Base-by-base conservation (phyloP, 805 yeast species). In the Starmerella apis region DNA sequence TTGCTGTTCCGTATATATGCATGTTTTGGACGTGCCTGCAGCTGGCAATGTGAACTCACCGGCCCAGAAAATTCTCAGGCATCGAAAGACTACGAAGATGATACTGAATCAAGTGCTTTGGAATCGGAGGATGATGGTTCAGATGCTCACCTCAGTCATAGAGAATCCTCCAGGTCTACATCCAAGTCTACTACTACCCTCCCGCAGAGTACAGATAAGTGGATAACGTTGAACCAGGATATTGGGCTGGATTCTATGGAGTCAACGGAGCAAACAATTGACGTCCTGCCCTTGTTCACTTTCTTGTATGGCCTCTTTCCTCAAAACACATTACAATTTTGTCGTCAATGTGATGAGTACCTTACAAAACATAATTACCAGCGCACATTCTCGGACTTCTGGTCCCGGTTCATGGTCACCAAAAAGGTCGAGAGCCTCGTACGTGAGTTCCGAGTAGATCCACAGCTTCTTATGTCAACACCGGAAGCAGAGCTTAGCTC, bases 291-390 rank as follows among this genome's bases (percentile, higher is more conserved):
- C 39, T 59, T 77, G n/a, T 71, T 70, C 47, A 71, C 77, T 1
- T 62, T 77, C 23, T 59, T 80, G 1, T 80, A 80, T 55, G 84
- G 81, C 0, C 60, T 79, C 11, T 80, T 71, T 52, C 84, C 85
- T 0, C 60, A 70, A 20, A 75, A 75, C 53, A 63, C 78, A 4
- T 56, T 71, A 22, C 55, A 60, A 6, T 79, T 75, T 56, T 54
- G 71, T 18, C 65, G 68, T 19, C 61, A 64, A 38, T 78, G 83
- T 4, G 51, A 60, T 3, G 60, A 60, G 33, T 77, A 68, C 55
- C 55, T 66, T 32, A 46, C 56, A 7, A 35, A 49, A 47, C 52
- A 59, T 46, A 42, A 47, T 18, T 55, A 55, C 39, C 53, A 33
- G 35, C 49, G 56, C 6, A 47, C 52, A 1, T 59, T 60, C 48